Base-by-base conservation (phyloP, 2,329 filamentous ascomycete species). In the Diaporthe citrichinensis region DNA sequence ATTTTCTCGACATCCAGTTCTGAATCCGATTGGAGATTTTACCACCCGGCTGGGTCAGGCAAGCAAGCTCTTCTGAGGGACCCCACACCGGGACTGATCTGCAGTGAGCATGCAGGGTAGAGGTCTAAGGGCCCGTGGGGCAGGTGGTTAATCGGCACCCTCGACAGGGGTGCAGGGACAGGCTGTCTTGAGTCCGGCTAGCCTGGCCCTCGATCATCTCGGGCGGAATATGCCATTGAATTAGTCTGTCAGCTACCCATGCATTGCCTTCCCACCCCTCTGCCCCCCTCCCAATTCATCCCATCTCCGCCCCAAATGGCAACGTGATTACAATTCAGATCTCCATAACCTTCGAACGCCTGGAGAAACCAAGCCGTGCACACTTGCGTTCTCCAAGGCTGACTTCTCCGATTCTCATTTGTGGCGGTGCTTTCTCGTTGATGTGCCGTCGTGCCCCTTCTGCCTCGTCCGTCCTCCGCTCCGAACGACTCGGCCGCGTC, bases 121-220 rank as follows among this genome's bases (percentile, higher is more conserved):
- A 61, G 71, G 71, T 25, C 28, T 28, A 58, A 46, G 53, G 12
- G 68, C 53, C 51, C 39, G 53, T 46, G 69, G 69, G 53, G 55
- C 55, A 59, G 28, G 41, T 61, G 69, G 71, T 34, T 23, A 44
- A 23, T 61, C 59, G 49, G 71, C 34, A 46, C 6, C 31, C 23
- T 53, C n/a, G 41, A 72, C 71, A 55, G 49, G 25, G 58, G 71
- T 15, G 25, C 59, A 73, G 71, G 58, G 71, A 73, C 71, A 65
- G 49, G 46, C 71, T 46, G 49, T 55, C 10, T 62, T 51, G 44
- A 53, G 51, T 23, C 25, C 25, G 62, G 31, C 65, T 69, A 39
- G 65, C 49, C 65, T 53, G 65, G 49, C 49, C 14, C 49, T 69
- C 65, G 49, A 69, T 69, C 65, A 55, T 55, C 31, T 69, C 31